Percentiles rank a stretch among this genome's conserved stretches.
Evolutionary conservation across 1,284 basidiomycete genomes (phyloP).

Genomic region (Tilletia indica): DNA sequence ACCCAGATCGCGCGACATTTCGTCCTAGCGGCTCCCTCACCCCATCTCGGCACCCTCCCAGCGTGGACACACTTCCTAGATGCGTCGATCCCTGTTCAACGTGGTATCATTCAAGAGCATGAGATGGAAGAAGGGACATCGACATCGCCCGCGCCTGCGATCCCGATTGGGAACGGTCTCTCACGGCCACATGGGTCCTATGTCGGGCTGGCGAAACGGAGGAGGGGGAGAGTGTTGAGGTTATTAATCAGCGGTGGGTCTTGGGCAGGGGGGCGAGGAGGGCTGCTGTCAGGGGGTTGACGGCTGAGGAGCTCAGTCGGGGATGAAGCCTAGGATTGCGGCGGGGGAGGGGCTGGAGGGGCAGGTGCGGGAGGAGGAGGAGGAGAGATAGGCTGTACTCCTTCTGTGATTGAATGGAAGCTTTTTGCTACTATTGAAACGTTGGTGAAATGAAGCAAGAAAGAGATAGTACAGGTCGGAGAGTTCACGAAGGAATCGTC

Average conservation of each 20-base stretch:
- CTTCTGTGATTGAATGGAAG: too few relatives aligned
- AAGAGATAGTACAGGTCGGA: too few relatives aligned
- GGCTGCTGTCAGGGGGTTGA: constrained; percentile 20
- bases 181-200: constrained; percentile 26
- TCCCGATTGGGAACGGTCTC: constrained; percentile 37
- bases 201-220: constrained; percentile 22
- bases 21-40: constrained; percentile 30
- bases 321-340: background rate
- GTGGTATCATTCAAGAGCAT: background rate
- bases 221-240: constrained; percentile 28
- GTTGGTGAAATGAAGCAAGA: too few relatives aligned
- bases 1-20: constrained; percentile 46
- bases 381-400: background rate
- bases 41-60: constrained; percentile 11
- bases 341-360: background rate
- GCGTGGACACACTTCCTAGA: constrained; percentile 21
- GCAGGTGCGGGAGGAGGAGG: background rate
- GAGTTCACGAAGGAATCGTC: too few relatives aligned
- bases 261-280: constrained; percentile 30
- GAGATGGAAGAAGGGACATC: background rate
- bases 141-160: background rate
- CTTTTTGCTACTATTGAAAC: too few relatives aligned
- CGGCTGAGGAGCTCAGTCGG: constrained; percentile 15
- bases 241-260: constrained; percentile 32
- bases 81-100: constrained; percentile 14